phyloP scores from a whole-genome alignment of 208 protist genomes.

The Sergeia podlipaevii region DNA sequence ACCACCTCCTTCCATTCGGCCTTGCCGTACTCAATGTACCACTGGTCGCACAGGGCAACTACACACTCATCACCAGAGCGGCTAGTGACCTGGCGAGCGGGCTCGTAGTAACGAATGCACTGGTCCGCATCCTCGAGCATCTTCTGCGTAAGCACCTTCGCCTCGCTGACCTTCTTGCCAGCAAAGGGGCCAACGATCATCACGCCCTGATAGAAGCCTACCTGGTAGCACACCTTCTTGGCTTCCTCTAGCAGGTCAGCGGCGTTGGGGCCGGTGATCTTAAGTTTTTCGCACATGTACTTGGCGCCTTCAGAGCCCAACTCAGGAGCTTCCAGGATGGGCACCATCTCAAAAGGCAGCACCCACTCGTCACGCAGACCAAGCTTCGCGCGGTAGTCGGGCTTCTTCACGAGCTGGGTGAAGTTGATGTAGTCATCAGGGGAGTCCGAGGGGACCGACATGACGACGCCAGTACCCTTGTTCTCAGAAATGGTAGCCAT shows the following conservation, averaged over 20 bases:
- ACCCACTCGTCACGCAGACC: constrained; percentile 95
- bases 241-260: constrained; percentile 94
- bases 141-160: constrained; percentile 91
- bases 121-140: constrained; percentile 76
- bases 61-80: constrained; percentile 99
- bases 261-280: constrained; percentile 96
- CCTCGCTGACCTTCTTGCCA: constrained; percentile 89
- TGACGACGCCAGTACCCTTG: constrained; percentile 99
- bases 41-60: constrained; percentile 98
- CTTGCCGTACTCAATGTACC: constrained; percentile 99
- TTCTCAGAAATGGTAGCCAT: constrained; percentile 97
- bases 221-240: constrained; percentile 97
- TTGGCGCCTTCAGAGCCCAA: constrained; percentile 79
- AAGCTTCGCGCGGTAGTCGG: constrained; percentile 92
- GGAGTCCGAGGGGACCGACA: constrained; percentile 97
- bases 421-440: constrained; percentile 99
- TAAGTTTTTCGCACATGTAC: constrained; percentile 93
- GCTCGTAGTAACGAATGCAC: constrained; percentile 96
- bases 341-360: constrained; percentile 91
- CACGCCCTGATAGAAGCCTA: constrained; percentile 98
- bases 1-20: constrained; percentile 94
- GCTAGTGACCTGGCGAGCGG: constrained; percentile 95
- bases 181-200: constrained; percentile 77
- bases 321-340: constrained; percentile 96
- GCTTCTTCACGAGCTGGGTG: constrained; percentile 94